Percentiles rank a stretch among this genome's conserved stretches.
Conservation (phyloP, 2,329 filamentous ascomycete species). For the Cadophora sp. region DNA sequence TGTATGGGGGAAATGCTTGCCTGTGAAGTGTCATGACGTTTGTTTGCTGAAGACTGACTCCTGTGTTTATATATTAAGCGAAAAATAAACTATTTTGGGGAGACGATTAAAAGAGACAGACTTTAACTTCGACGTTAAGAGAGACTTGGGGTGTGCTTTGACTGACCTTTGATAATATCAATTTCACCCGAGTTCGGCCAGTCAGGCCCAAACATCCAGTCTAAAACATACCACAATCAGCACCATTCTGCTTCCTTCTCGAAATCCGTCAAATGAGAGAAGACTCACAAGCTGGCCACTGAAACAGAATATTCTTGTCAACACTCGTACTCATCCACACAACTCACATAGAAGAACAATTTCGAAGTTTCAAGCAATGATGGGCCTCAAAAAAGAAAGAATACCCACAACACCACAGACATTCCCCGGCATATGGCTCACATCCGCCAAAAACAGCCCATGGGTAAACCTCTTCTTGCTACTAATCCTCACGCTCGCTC, state of each 20-base stretch:
- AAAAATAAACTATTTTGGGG: not conserved
- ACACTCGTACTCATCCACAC: not conserved
- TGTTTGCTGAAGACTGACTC: not conserved
- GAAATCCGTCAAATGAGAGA: not conserved
- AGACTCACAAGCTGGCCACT: slow-evolving; percentile 68
- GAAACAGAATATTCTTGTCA: not conserved
- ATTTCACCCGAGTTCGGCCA: slow-evolving; percentile 72
- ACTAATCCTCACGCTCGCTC: slow-evolving; percentile 70
- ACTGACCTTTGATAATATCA: slow-evolving; percentile 71
- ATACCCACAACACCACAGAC: slow-evolving; percentile 63
- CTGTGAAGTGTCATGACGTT: slow-evolving; percentile 28
- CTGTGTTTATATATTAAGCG: slow-evolving; percentile 55
- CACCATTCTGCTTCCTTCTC: not conserved
- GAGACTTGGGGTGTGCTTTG: slow-evolving; percentile 45
- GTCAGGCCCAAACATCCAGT: slow-evolving; percentile 58
- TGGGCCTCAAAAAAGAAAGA: not conserved
- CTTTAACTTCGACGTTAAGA: not conserved
- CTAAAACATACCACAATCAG: slow-evolving; percentile 16
- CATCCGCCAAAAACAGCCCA: slow-evolving; percentile 74
- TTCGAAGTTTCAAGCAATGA: not conserved
- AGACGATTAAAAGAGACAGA: not conserved
- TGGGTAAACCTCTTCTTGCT: slow-evolving; percentile 68
- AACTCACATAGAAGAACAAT: too few species aligned
- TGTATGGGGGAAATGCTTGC: slow-evolving; percentile 58
- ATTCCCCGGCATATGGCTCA: slow-evolving; percentile 73